Evolutionary conservation across 371 early-diverging fungal genomes (phyloP).

Genomic region (Mucor ambiguus): DNA sequence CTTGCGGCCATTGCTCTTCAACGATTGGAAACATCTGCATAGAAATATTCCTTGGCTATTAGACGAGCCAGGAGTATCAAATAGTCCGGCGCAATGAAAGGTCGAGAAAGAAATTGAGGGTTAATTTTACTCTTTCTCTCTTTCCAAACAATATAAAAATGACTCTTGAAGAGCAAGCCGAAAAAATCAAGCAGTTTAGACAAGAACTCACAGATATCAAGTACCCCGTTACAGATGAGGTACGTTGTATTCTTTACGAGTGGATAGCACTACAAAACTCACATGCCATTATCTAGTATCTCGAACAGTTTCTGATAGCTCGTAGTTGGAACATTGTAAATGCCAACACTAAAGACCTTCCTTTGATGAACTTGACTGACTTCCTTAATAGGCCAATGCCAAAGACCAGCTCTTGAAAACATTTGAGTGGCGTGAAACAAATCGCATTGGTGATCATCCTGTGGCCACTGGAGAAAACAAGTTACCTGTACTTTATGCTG

Average conservation of each 20-base stretch:
- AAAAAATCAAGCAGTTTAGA: slow-evolving; percentile 18
- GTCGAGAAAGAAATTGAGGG: not conserved
- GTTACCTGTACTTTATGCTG: slow-evolving; percentile 70
- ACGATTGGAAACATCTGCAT: not conserved
- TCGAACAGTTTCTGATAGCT: slow-evolving; percentile 65
- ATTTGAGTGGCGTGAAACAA: slow-evolving; percentile 69
- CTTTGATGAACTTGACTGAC: not conserved
- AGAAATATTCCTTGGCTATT: not conserved
- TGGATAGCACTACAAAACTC: not conserved
- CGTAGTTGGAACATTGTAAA: slow-evolving; percentile 63
- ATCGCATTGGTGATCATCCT: slow-evolving; percentile 70
- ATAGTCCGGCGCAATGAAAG: not conserved
- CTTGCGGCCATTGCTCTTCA: not conserved
- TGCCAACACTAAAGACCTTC: no score
- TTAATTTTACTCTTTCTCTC: not conserved
- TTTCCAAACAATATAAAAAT: slow-evolving; percentile 1
- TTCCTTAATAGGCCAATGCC: slow-evolving; percentile 54
- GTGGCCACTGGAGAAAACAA: slow-evolving; percentile 65
- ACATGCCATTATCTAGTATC: slow-evolving; percentile 33
- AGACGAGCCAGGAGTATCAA: not conserved
- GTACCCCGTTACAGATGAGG: slow-evolving; percentile 15
- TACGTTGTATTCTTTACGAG: not conserved
- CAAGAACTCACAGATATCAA: slow-evolving; percentile 17
- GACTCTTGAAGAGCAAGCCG: slow-evolving; percentile 16
- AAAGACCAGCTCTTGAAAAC: slow-evolving; percentile 69